phyloP scores from a whole-genome alignment of 768 basidiomycete species.

The Cyclocybe cylindracea region DNA sequence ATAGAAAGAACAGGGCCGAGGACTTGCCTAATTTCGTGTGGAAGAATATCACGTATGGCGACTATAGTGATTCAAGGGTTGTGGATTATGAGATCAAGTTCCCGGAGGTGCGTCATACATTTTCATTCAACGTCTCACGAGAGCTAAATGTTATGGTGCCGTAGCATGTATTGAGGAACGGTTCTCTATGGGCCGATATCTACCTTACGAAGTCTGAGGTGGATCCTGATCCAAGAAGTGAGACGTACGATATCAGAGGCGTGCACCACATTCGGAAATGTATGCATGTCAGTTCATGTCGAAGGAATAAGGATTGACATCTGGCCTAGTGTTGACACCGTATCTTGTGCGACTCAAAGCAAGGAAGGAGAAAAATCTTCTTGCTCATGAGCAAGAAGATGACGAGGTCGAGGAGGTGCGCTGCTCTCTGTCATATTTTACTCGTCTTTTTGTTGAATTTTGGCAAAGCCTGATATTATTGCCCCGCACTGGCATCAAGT shows the following conservation, averaged over 20 bases:
- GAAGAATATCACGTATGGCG: constrained; percentile 77
- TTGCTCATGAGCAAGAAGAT: constrained; percentile 44
- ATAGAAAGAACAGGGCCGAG: constrained; percentile 47
- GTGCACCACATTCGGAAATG: constrained; percentile 78
- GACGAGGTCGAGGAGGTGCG: constrained; percentile 54
- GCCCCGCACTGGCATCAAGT: constrained; percentile 86
- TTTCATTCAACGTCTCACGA: constrained; percentile 1
- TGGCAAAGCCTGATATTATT: constrained; percentile 53
- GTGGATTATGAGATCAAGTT: constrained; percentile 62
- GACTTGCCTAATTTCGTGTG: constrained; percentile 71
- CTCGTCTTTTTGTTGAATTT: not conserved
- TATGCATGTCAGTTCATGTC: constrained; percentile 34
- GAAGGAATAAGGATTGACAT: not conserved
- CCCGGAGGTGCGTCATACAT: constrained; percentile 54
- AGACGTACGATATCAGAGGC: constrained; percentile 50
- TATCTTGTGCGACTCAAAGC: constrained; percentile 72
- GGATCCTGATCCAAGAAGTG: constrained; percentile 61
- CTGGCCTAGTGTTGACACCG: constrained; percentile 75
- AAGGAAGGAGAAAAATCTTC: constrained; percentile 82
- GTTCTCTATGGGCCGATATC: constrained; percentile 81
- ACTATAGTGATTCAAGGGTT: constrained; percentile 64
- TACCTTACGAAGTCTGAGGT: constrained; percentile 69
- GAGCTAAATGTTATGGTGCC: not conserved
- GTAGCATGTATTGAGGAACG: constrained; percentile 78
- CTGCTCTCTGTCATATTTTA: not conserved